Conservation (phyloP, 208 protist species). For the Acanthamoeba rhysodes region DNA sequence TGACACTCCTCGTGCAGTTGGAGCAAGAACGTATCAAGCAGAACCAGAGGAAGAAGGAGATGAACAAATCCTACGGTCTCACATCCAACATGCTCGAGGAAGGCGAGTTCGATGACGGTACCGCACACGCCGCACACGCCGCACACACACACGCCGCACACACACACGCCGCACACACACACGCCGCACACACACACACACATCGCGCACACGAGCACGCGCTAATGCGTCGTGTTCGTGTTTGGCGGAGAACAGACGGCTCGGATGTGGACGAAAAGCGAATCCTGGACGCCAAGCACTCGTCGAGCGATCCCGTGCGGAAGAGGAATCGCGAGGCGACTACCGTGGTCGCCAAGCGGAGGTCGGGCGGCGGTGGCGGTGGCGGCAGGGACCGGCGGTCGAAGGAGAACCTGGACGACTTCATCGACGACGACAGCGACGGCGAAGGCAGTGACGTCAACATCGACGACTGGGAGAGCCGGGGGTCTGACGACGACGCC, state of each 20-base stretch:
- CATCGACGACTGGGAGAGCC: not conserved
- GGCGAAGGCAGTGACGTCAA: not conserved
- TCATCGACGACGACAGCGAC: constrained; percentile 38
- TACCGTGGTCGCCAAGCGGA: not conserved
- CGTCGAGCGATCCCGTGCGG: not conserved
- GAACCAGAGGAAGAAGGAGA: constrained; percentile 12
- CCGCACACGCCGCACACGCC: too few species aligned
- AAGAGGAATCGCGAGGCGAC: not conserved
- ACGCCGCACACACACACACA: too few species aligned
- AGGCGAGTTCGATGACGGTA: not conserved
- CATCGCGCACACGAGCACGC: too few species aligned
- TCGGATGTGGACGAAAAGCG: not conserved
- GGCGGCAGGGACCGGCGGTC: not conserved
- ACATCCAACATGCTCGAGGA: not conserved
- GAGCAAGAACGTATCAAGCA: not conserved
- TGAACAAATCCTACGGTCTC: not conserved
- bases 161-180: too few species aligned
- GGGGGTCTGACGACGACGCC: not conserved
- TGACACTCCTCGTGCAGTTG: not conserved
- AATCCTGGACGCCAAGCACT: constrained; percentile 50
- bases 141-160: too few species aligned
- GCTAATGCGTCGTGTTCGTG: too few species aligned
- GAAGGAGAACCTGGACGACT: not conserved
- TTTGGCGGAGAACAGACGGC: not conserved
- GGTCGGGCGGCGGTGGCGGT: not conserved